Conservation (phyloP, 768 basidiomycete genomes). For the Vararia minispora region DNA sequence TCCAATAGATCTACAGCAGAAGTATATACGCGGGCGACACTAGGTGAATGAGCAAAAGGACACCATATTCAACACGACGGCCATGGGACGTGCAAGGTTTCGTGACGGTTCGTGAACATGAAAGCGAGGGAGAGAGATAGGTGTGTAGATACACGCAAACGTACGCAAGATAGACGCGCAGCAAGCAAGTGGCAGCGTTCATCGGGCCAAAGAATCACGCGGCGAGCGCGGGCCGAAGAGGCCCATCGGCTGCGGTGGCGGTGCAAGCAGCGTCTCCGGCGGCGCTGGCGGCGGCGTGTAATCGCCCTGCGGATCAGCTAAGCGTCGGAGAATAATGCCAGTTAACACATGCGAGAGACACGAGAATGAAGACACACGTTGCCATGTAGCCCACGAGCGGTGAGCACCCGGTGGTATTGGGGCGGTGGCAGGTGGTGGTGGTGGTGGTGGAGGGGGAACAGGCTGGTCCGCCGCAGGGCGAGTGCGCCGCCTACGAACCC, state of each 20-base stretch:
- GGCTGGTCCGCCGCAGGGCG: too few species aligned
- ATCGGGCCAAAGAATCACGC: constrained; percentile 21
- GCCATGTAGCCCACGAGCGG: constrained; percentile 33
- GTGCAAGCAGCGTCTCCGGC: constrained; percentile 44
- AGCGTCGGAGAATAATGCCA: constrained; percentile 3
- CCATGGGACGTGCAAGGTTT: too few species aligned
- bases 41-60: too few species aligned
- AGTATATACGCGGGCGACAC: too few species aligned
- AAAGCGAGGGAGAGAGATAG: too few species aligned
- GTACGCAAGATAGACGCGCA: too few species aligned
- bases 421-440: constrained; percentile 10
- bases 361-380: constrained; percentile 21
- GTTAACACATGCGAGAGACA: not conserved
- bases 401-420: constrained; percentile 15
- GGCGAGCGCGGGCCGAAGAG: constrained; percentile 75
- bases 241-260: constrained; percentile 47
- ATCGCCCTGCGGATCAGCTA: constrained; percentile 46
- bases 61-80: too few species aligned
- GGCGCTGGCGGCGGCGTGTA: constrained; percentile 55
- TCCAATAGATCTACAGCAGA: too few species aligned
- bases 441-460: too few species aligned
- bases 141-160: too few species aligned
- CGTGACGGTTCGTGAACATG: too few species aligned
- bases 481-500: constrained; percentile 10
- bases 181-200: too few species aligned